Evolutionary conservation across 805 yeast genomes (phyloP).

Genomic region (Kuraishia capsulata): DNA sequence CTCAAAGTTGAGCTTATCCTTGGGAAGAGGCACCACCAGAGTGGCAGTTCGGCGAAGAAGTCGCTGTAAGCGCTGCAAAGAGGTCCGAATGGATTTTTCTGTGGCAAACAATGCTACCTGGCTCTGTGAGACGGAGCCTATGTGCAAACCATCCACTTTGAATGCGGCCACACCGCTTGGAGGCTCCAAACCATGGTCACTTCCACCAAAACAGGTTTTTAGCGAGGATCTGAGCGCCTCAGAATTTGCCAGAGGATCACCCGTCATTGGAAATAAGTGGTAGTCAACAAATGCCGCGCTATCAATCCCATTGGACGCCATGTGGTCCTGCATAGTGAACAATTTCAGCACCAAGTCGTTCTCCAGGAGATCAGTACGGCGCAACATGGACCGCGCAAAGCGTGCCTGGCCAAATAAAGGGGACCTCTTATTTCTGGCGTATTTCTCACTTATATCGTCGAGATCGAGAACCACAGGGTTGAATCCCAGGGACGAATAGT

Average conservation of each 20-base stretch:
- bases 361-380: not conserved
- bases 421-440: not conserved
- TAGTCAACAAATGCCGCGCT: not conserved
- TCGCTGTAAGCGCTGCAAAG: not conserved
- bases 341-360: not conserved
- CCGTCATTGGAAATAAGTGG: not conserved
- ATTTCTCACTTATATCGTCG: not conserved
- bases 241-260: not conserved
- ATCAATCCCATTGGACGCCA: not conserved
- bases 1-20: not conserved
- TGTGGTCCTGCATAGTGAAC: not conserved
- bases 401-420: not conserved
- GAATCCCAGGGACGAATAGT: not conserved
- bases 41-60: not conserved
- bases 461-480: not conserved
- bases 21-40: not conserved
- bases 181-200: not conserved
- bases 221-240: not conserved
- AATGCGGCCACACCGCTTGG: not conserved
- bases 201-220: no score
- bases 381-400: not conserved
- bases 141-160: not conserved
- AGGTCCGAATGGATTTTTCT: not conserved
- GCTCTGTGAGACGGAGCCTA: not conserved
- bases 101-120: not conserved